Base-by-base conservation (phyloP, 2,329 filamentous ascomycete species). In the Triangularia verruculosa region DNA sequence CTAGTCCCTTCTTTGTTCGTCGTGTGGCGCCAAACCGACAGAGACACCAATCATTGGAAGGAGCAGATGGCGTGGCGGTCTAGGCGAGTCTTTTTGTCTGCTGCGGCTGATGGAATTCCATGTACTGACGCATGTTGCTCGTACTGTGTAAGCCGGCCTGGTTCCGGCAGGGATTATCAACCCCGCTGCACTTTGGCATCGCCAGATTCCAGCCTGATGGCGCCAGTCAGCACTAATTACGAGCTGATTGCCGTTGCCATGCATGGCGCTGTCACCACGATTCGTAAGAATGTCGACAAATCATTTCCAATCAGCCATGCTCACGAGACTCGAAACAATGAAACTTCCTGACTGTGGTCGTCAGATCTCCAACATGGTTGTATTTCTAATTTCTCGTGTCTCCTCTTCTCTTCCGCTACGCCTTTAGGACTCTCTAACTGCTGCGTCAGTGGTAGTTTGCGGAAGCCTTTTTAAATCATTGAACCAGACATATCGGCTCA, bases 401-500 rank as follows among this genome's bases (percentile, higher is more conserved):
- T n/a, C n/a, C n/a, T n/a, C n/a, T n/a, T n/a, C 51, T 15, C 22
- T 25, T 7, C 9, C 15, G 28, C n/a, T 17, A n/a, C 52, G 20
- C 25, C 52, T 43, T 47, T n/a, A 25, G 24, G 13, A 27, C 56
- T 57, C 25, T 51, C 53, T 53, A 32, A 13, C 55, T 63, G 39
- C n/a, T 59, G 34, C 57, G 9, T 28, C 51, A 54, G 20, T 24
- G 22, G 51, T n/a, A 13, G 25, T 24, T 11, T 53, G 60, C 11
- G 63, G 61, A n/a, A 70, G 54, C 43, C 65, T 61, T 27, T 66
- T 68, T 11, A 70, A 62, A 61, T 70, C 68, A 61, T 79, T 79
- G 65, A 77, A 77, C 77, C 77, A 79, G 39, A 78, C 74, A 62
- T 78, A 76, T 47, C 76, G 74, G 65, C 75, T 78, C 8, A 77